Percentiles rank a stretch among this genome's conserved stretches.
Evolutionary conservation across 2,329 filamentous ascomycete genomes (phyloP).

Genomic region (Epichloe glyceriae): DNA sequence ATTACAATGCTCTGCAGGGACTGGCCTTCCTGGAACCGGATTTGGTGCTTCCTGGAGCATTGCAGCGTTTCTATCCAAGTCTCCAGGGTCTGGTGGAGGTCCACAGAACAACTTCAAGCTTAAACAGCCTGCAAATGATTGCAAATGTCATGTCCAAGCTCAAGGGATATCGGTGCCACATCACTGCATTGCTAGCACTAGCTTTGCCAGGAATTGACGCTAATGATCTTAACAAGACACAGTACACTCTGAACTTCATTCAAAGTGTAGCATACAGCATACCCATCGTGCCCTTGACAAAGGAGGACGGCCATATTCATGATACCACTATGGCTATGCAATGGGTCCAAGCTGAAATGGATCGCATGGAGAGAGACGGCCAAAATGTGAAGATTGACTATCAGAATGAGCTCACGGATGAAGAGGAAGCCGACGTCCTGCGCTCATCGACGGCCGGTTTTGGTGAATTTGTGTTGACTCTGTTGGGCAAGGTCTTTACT

Average conservation of each 20-base stretch:
- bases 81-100: conserved; percentile 95
- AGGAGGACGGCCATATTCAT: conserved; percentile 50
- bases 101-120: conserved; percentile 85
- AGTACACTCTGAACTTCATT: conserved; percentile 88
- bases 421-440: conserved; percentile 76
- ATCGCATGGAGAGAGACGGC: conserved; percentile 80
- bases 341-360: conserved; percentile 91
- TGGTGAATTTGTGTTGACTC: conserved; percentile 79
- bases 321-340: conserved; percentile 70
- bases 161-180: conserved; percentile 92
- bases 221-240: conserved; percentile 92
- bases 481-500: conserved; percentile 90
- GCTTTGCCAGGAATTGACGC: conserved; percentile 93
- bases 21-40: conserved; percentile 84
- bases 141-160: conserved; percentile 82
- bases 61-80: conserved; percentile 94
- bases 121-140: conserved; percentile 84
- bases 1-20: conserved; percentile 77
- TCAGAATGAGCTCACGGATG: conserved; percentile 63
- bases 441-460: conserved; percentile 91
- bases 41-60: conserved; percentile 78
- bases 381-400: conserved; percentile 81
- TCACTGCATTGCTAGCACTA: conserved; percentile 85
- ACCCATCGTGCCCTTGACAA: conserved; percentile 64
- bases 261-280: conserved; percentile 95